Evolutionary conservation across 345 rosid species (phyloP), one percentile per base, ranked within the genome.

Genomic region (Eucalyptus dawsonii): DNA sequence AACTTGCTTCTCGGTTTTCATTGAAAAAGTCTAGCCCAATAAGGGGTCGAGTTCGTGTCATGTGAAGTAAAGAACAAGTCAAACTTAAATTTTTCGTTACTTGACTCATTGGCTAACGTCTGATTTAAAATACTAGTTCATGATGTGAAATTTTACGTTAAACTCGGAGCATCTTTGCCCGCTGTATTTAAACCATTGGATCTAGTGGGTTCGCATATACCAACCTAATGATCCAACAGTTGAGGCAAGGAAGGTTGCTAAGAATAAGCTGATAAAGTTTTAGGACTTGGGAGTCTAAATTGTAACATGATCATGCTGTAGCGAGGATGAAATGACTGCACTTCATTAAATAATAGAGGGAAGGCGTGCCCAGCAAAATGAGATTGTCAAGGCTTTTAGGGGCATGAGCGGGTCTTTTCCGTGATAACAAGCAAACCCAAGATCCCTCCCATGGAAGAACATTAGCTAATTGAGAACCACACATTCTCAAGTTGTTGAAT

Each of bases 401-500:
- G 24, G 58, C 58, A 53, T 19, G 58, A 53, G 58, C 24, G 22
- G 58, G 10, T 53, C 58, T 1, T 53, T 53, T 2, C 19, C 58
- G 24, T 19, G 1, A 0, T 53, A 53, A 53, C 58, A 19, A 53
- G 58, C 58, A 7, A 53, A 8, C 9, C 58, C 58, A 53, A 24
- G 1, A 53, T 53, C 24, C 22, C 5, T 53, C 58, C 2, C 5
- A 17, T 53, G 4, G 58, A 19, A 53, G 9, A 53, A 3, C 24
- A 15, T 53, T 53, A 53, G 58, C 58, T 19, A 53, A 53, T 3
- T 53, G 21, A 17, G 8, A 16, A 53, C 4, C 58, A 16, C 24
- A 1, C 9, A 3, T 7, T 53, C 3, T 0, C 54, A 50, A 6
- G 54, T 2, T 0, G 19, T 5, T 50, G 21, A 14, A 50, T 50